Base-by-base conservation (phyloP, 768 basidiomycete species). In the Boletus vinaceobasis region DNA sequence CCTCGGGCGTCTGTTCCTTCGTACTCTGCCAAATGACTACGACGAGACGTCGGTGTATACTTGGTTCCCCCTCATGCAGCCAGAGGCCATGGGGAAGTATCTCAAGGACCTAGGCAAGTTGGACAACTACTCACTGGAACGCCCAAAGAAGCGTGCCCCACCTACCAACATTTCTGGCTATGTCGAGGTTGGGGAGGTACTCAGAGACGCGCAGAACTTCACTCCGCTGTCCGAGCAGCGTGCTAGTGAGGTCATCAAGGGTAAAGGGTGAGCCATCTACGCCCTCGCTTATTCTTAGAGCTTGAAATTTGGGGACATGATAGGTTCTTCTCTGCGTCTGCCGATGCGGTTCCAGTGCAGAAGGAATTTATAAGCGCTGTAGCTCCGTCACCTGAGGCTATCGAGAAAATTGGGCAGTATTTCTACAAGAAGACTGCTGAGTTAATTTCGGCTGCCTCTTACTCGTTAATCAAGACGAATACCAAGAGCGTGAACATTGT, bases 11-110 rank as follows among this genome's bases (percentile, higher is more conserved):
- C 78, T 93, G 32, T 73, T 93, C 70, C 73, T 90, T 46, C 87
- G 91, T 43, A 83, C 82, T 19, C 77, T 93, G 1, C 90, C 91
- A 2, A 71, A 83, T 46, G 73, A 89, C 64, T 93, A 78, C 71
- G 77, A 79, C 0, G 78, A 81, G 54, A 83, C 87, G 66, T 88
- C 86, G 55, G 73, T 82, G 44, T 93, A 89, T 65, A 84, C 91
- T 4, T 91, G 88, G 82, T 93, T 92, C 85, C 88, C 91, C n/a
- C 76, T 93, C 42, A 85, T 92, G 84, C 88, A 86, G 0, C 91
- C 90, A 4, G 74, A 77, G 0, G 68, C 83, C 2, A 91, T 92
- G 89, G 72, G 80, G 55, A 70, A 63, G 1, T 67, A 84, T 65
- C 72, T 92, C 51, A 75, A 66, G 48, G 80, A 88, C 32, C 63